These are phyloP conservation scores for Saccharomyces hybrid DNA, from an alignment of 1,139 yeast genomes.

Conservation along the genomic window DNA sequence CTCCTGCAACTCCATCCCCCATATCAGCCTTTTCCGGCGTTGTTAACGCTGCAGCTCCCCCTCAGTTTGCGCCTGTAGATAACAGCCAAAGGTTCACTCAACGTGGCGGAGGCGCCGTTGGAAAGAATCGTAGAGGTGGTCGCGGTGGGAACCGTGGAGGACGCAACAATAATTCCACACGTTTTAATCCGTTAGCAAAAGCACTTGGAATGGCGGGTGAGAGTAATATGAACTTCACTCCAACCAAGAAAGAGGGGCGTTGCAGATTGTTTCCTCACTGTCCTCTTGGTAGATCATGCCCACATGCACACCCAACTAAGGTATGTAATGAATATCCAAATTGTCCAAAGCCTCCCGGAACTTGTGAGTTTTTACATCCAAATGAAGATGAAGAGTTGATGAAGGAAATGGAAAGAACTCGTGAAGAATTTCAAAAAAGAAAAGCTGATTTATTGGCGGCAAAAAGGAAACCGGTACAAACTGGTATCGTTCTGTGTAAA, in stretches of 20 bases:
- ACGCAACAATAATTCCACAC: constrained; percentile 22
- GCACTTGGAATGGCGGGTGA: constrained; percentile 28
- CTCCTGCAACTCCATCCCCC: neutral
- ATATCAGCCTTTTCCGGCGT: constrained; percentile 28
- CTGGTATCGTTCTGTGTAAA: constrained; percentile 58
- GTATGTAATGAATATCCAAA: constrained; percentile 69
- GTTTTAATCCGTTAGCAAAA: constrained; percentile 29
- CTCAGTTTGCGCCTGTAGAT: constrained; percentile 5
- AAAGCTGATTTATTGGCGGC: constrained; percentile 32
- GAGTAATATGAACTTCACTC: constrained; percentile 20
- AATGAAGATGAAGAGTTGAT: constrained; percentile 70
- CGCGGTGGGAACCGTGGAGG: constrained; percentile 21
- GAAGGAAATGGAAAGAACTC: constrained; percentile 54
- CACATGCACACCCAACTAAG: constrained; percentile 71
- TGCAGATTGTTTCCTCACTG: constrained; percentile 79
- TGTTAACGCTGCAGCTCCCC: constrained; percentile 16
- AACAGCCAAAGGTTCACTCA: constrained; percentile 9
- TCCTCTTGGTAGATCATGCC: constrained; percentile 52
- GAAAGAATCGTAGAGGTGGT: constrained; percentile 23
- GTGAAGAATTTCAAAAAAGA: constrained; percentile 43
- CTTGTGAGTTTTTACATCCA: constrained; percentile 76
- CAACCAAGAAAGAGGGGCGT: constrained; percentile 47
- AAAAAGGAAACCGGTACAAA: constrained; percentile 30
- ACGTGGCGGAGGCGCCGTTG: constrained; percentile 19
- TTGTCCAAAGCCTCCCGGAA: constrained; percentile 73